These are phyloP conservation scores for Zostera marina DNA, from an alignment of 116 monocot genomes.

Conservation along the genomic window DNA sequence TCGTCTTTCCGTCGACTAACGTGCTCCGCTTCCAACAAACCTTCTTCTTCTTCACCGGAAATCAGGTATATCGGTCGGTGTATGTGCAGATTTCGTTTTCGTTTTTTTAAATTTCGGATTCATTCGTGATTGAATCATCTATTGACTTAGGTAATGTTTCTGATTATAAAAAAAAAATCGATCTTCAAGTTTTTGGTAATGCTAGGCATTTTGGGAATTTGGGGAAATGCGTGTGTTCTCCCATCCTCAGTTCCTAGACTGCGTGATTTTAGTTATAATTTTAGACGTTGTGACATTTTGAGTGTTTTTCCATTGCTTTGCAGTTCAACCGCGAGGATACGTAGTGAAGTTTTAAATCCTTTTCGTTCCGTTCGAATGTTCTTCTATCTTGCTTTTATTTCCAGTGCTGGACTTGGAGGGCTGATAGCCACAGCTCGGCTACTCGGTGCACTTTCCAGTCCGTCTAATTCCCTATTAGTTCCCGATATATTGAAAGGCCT, in stretches of 20 bases:
- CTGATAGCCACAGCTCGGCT: conserved; percentile 55
- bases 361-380: conserved; percentile 91
- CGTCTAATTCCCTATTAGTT: conserved; percentile 32
- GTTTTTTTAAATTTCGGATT: not conserved
- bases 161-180: too few relatives aligned
- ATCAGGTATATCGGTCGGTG: not conserved
- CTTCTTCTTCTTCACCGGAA: conserved; percentile 1
- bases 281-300: conserved; percentile 6
- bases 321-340: conserved; percentile 81
- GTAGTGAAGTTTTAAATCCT: conserved; percentile 90
- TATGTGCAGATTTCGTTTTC: not conserved
- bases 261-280: not conserved
- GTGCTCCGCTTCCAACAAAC: conserved; percentile 10
- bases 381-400: conserved; percentile 90
- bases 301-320: conserved; percentile 20
- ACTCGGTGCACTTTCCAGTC: conserved; percentile 34
- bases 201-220: too few relatives aligned
- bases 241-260: too few relatives aligned
- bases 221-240: too few relatives aligned
- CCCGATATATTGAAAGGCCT: conserved; percentile 48
- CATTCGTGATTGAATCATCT: too few relatives aligned
- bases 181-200: too few relatives aligned
- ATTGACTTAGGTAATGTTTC: too few relatives aligned
- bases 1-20: not conserved
- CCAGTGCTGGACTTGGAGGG: conserved; percentile 61